Conservation (phyloP, 2,329 filamentous ascomycete genomes). For the Fusarium chuoi region DNA sequence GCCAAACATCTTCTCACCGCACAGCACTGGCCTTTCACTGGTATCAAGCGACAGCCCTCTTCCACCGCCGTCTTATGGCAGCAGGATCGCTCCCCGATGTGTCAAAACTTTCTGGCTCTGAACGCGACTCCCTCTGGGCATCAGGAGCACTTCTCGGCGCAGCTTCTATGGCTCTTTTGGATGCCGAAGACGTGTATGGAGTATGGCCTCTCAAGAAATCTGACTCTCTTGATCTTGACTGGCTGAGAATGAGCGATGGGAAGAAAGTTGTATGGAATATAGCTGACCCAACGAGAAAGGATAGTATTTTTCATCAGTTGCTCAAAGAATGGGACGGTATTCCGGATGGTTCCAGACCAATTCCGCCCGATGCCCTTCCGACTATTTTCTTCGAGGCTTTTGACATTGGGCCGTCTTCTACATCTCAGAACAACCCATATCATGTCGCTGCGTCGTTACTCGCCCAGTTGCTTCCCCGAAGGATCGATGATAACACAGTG, state of each 20-base stretch:
- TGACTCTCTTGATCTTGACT: slow-evolving; percentile 60
- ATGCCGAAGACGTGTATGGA: slow-evolving; percentile 53
- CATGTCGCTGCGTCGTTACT: slow-evolving; percentile 50
- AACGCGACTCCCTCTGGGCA: slow-evolving; percentile 61
- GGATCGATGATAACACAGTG: slow-evolving; percentile 53
- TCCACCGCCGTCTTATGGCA: slow-evolving; percentile 55
- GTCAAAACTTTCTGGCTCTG: slow-evolving; percentile 45
- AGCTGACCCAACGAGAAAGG: slow-evolving; percentile 57
- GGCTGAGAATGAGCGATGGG: slow-evolving; percentile 66
- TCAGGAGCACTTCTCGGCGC: slow-evolving; percentile 59
- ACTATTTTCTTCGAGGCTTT: slow-evolving; percentile 46
- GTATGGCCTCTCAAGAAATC: slow-evolving; percentile 66
- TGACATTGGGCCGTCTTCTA: slow-evolving; percentile 31
- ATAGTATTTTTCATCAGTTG: slow-evolving; percentile 58
- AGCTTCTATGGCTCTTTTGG: slow-evolving; percentile 57
- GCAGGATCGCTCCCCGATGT: slow-evolving; percentile 37
- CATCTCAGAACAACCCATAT: slow-evolving; percentile 46
- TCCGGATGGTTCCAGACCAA: slow-evolving; percentile 16
- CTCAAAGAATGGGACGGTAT: slow-evolving; percentile 3
- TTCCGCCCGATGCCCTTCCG: slow-evolving; percentile 45
- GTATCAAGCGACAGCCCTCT: slow-evolving; percentile 59
- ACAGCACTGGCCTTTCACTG: slow-evolving; percentile 57
- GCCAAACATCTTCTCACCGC: slow-evolving; percentile 37
- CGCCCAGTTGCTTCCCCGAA: slow-evolving; percentile 49
- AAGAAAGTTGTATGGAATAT: slow-evolving; percentile 65